Percentiles rank a stretch among this genome's conserved stretches.
Evolutionary conservation across 2,329 filamentous ascomycete species (phyloP).

Genomic region (Mycogone perniciosa): DNA sequence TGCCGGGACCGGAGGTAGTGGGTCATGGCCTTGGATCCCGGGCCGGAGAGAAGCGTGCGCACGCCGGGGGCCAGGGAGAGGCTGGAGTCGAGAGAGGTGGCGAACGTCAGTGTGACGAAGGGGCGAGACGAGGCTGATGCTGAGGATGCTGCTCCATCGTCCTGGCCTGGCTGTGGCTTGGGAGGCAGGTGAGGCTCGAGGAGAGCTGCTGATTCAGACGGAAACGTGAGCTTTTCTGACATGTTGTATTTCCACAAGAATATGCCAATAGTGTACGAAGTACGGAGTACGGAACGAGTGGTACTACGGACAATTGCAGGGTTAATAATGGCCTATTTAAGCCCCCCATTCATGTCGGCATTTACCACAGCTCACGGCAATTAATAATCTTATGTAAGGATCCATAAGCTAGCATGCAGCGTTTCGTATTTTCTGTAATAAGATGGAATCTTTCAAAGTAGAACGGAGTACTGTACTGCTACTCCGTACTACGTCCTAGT

Average conservation of each 20-base stretch:
- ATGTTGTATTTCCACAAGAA: constrained; percentile 17
- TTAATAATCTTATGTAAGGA: too few relatives aligned
- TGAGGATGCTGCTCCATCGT: too few relatives aligned
- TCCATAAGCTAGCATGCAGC: too few relatives aligned
- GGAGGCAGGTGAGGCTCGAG: constrained; percentile 31
- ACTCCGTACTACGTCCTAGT: too few relatives aligned
- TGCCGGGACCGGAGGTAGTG: constrained; percentile 80
- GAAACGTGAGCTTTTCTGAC: constrained; percentile 30
- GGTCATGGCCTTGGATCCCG: constrained; percentile 83
- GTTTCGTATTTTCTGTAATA: too few relatives aligned
- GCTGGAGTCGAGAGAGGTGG: constrained; percentile 79
- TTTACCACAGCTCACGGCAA: too few relatives aligned
- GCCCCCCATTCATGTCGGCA: too few relatives aligned
- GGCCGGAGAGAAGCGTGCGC: constrained; percentile 78
- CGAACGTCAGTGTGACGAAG: constrained; percentile 79
- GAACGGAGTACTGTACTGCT: too few relatives aligned
- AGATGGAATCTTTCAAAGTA: too few relatives aligned
- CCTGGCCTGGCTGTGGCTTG: not conserved
- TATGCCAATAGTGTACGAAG: not conserved
- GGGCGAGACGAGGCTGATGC: constrained; percentile 22
- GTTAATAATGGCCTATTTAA: too few relatives aligned
- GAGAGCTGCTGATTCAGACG: constrained; percentile 24
- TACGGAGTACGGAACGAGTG: not conserved
- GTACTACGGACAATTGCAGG: too few relatives aligned
- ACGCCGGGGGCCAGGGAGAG: constrained; percentile 70